Percentiles rank a stretch among this genome's conserved stretches.
phyloP scores from a whole-genome alignment of 179 eudicot species.

The Silene coronaria region DNA sequence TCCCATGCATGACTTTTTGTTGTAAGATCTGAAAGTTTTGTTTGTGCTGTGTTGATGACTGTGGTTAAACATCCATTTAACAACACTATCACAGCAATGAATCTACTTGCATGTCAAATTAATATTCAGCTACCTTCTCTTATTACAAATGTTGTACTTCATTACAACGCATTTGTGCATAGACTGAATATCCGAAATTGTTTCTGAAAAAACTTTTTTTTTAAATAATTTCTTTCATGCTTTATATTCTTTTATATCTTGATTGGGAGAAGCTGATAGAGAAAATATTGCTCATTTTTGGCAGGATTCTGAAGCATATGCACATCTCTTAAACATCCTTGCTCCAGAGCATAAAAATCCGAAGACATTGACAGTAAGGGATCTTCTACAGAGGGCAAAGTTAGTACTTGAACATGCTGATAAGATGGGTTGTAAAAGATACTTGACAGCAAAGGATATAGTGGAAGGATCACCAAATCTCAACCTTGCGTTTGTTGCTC shows the following conservation, averaged over 20 bases:
- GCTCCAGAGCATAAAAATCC: constrained; percentile 89
- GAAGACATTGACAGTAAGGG: constrained; percentile 51
- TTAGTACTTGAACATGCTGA: constrained; percentile 97
- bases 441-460: constrained; percentile 92
- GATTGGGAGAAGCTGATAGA: constrained; percentile 10
- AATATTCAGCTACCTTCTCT: neutral
- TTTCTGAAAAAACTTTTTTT: neutral
- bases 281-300: constrained; percentile 10
- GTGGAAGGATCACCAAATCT: constrained; percentile 97
- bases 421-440: constrained; percentile 98
- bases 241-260: neutral
- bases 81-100: neutral
- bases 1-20: constrained; percentile 3
- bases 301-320: constrained; percentile 97
- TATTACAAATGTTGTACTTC: neutral
- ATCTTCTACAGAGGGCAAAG: constrained; percentile 71
- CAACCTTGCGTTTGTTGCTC: constrained; percentile 98
- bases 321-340: constrained; percentile 75
- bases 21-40: neutral
- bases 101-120: neutral
- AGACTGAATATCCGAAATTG: neutral
- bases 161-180: neutral
- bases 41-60: neutral
- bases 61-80: neutral
- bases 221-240: neutral